phyloP scores from a whole-genome alignment of 805 yeast species.

The Dipodascus albidus region DNA sequence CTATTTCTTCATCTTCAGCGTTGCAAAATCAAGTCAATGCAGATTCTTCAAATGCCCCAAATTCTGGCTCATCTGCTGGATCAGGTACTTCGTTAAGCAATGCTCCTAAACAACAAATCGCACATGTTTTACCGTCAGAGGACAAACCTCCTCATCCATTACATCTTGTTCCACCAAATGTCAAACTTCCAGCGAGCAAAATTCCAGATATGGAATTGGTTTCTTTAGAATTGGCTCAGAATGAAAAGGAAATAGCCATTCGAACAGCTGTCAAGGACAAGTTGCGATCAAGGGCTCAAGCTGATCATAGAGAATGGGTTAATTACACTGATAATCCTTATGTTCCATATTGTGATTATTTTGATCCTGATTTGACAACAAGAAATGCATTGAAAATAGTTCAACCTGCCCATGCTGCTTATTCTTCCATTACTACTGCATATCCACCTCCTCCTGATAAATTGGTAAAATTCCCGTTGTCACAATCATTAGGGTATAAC shows the following conservation, averaged over 20 bases:
- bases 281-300: slow-evolving; percentile 53
- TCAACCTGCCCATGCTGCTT: slow-evolving; percentile 59
- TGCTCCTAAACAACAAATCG: neutral
- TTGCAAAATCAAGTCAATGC: slow-evolving; percentile 5
- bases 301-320: slow-evolving; percentile 59
- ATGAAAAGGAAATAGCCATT: slow-evolving; percentile 67
- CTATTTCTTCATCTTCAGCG: slow-evolving; percentile 6
- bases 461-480: slow-evolving; percentile 15
- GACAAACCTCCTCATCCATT: slow-evolving; percentile 3
- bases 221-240: slow-evolving; percentile 63
- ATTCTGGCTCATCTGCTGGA: neutral
- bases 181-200: slow-evolving; percentile 77
- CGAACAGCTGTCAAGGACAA: slow-evolving; percentile 79
- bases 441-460: slow-evolving; percentile 18
- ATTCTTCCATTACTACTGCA: slow-evolving; percentile 54
- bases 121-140: neutral
- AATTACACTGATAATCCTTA: slow-evolving; percentile 81
- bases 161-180: slow-evolving; percentile 48
- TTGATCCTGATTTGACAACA: slow-evolving; percentile 32
- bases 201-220: slow-evolving; percentile 87
- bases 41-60: neutral
- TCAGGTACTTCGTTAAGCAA: neutral
- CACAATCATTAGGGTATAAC: slow-evolving; percentile 20
- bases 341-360: slow-evolving; percentile 67
- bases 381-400: slow-evolving; percentile 25